Base-by-base conservation (phyloP, 1,139 yeast species). In the Pichia sp. region DNA sequence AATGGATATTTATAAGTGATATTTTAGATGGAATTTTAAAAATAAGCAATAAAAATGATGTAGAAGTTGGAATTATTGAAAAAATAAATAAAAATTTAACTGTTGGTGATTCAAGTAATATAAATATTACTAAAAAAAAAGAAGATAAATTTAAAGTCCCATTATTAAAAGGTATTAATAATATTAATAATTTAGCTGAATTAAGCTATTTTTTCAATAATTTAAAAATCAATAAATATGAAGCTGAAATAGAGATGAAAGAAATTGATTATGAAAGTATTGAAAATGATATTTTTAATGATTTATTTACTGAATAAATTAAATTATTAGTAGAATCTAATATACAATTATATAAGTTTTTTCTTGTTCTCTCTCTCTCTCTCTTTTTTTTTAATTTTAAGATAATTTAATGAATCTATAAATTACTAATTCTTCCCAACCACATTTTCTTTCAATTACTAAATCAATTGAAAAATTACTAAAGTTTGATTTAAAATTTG, bases 341-440 rank as follows among this genome's bases (percentile, higher is more conserved):
- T 18, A 18, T 18, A 1, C 18, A 10, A 11, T 34, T 37, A 18
- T 32, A 39, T 27, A 31, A 18, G n/a, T n/a, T n/a, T n/a, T n/a
- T 18, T 18, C 18, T 18, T 18, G 18, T 18, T 18, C 18, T 18
- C 18, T 18, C 18, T 18, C 1, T 18, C 1, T 18, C 18, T 1
- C 1, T 18, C 1, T 18, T 18, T 18, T 18, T 18, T 18, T 18
- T 18, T 1, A 18, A 18, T 18, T 18, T 18, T 18, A 42, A 18
- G 7, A 39, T 27, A 25, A 5, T 25, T 59, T 70, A 10, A 53
- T 60, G 54, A 83, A 82, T 53, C 76, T 72, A 62, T 82, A 74
- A 11, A 92, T 83, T 52, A 87, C 78, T 37, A 92, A 70, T n/a
- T 86, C 92, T 65, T 92, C 98, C 96, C 97, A 88, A 0, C 97